Base-by-base conservation (phyloP, 1,284 basidiomycete species). In the Fomitopsis pinicola region DNA sequence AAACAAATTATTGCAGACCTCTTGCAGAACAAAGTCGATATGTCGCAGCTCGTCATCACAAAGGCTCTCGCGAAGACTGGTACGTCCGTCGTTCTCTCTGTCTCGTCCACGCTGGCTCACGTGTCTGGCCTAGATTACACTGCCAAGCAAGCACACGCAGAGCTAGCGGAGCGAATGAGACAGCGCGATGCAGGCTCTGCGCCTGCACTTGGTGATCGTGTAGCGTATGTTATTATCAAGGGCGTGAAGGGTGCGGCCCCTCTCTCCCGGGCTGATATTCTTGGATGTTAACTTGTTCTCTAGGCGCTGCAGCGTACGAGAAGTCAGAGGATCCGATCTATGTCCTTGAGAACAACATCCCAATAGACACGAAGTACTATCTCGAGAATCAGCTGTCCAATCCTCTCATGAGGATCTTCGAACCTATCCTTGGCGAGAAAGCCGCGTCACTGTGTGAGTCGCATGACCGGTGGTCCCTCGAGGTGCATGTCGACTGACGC, bases 1-100 rank as follows among this genome's bases (percentile, higher is more conserved):
- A 98, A 98, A 75, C 91, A 91, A 65, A 89, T 87, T 42, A 98
- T 98, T 64, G 86, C 95, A 0, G 95, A 98, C 69, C 81, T 98
- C 1, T 77, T 98, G 33, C 96, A 97, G 72, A 98, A 98, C 77
- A 95, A 91, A 75, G 82, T 98, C 57, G 95, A 98, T 73, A 95
- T 98, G 92, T 97, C 95, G 8, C 95, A 98, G 71, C 82, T 98
- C 19, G 95, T 98, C 69, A 98, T 98, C 69, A 98, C 95, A 7
- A 98, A 98, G 71, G 96, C 96, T 0, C 79, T 98, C 17, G 81
- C 96, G 0, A 98, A 98, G 77, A 80, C 86, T 44, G 89, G 91
- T 91, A 62, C 59, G 83, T 74, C 45, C 1, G 28, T 33, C 19
- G n/a, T 26, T 15, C 10, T 5, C 33, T 22, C 9, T 6, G 22